These are phyloP conservation scores for Dendryphion nanum DNA, from an alignment of 2,329 filamentous ascomycete species.

Conservation along the genomic window DNA sequence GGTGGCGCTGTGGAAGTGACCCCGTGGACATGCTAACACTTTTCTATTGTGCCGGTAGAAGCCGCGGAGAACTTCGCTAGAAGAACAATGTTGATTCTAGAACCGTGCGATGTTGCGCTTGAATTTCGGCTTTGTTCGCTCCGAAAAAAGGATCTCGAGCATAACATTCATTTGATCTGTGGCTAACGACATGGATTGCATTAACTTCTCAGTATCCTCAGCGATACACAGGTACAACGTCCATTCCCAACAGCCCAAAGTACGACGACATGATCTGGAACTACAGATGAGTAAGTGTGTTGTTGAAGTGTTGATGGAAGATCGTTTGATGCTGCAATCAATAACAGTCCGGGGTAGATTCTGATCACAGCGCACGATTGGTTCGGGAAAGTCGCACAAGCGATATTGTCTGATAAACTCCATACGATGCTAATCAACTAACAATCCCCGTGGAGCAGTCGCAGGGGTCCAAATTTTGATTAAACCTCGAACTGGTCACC, in stretches of 20 bases:
- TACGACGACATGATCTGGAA: background rate
- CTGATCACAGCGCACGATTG: background rate
- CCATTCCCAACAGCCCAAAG: background rate
- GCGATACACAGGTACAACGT: background rate
- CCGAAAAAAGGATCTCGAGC: too few relatives aligned
- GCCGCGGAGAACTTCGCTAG: background rate
- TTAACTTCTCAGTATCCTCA: too few relatives aligned
- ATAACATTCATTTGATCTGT: too few relatives aligned
- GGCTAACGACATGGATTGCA: too few relatives aligned
- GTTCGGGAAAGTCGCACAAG: background rate
- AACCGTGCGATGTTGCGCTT: too few relatives aligned
- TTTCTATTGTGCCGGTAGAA: too few relatives aligned
- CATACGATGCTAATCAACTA: background rate
- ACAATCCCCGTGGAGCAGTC: background rate
- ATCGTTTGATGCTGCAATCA: background rate
- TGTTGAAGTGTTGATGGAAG: background rate
- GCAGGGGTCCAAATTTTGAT: background rate
- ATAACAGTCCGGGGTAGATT: background rate
- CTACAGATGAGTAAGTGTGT: background rate
- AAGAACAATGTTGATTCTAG: too few relatives aligned
- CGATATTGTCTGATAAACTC: slow-evolving; percentile 1
- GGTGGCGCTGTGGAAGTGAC: background rate
- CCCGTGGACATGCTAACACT: background rate
- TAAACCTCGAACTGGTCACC: background rate
- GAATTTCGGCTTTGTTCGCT: too few relatives aligned